Evolutionary conservation across 768 basidiomycete genomes (phyloP), one percentile per base, ranked within the genome.

Genomic region (Suillus cothurnatus): DNA sequence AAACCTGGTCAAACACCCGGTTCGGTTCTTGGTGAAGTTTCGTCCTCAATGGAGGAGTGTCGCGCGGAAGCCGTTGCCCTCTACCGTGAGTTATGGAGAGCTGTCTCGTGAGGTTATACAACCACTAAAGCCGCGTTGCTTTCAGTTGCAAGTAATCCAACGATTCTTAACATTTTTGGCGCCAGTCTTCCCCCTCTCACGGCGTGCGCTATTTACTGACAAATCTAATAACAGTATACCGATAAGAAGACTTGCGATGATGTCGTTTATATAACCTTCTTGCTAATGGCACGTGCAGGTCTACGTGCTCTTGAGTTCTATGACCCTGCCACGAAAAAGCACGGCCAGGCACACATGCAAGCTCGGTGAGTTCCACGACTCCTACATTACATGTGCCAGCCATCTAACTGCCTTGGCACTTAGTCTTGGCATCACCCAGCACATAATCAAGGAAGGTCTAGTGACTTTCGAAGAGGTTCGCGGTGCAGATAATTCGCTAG

Each of bases 271-370:
- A 83, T 93, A 69, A 89, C 90, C 0, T 95, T 91, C 82, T 80
- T 94, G 34, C 76, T 91, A 60, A 95, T 95, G 94, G 92, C 90
- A n/a, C 86, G 94, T 34, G 88, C 86, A 47, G 94, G 91, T 66
- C 75, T 95, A 41, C 84, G 89, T 41, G 93, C 87, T 6, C 81
- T 95, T 43, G 92, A 95, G 74, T 94, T 82, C 73, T 96, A 91
- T 70, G 92, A 96, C 71, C 93, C 93, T 31, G 80, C 78, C 32
- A 91, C 88, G 17, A 79, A 88, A 76, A 94, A 93, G 75, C 94
- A 95, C 70, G 92, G 93, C 21, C 92, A 95, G 72, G 93, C 92
- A 19, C 92, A 94, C 72, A 95, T 94, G 93, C 91, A 94, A 77
- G 93, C 92, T 53, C 86, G 92, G 91, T 92, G 74, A 56, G 85